Percentiles rank a stretch among this genome's conserved stretches.
These are phyloP conservation scores for Capronia americana DNA, from an alignment of 2,329 filamentous ascomycete species.

Conservation along the genomic window DNA sequence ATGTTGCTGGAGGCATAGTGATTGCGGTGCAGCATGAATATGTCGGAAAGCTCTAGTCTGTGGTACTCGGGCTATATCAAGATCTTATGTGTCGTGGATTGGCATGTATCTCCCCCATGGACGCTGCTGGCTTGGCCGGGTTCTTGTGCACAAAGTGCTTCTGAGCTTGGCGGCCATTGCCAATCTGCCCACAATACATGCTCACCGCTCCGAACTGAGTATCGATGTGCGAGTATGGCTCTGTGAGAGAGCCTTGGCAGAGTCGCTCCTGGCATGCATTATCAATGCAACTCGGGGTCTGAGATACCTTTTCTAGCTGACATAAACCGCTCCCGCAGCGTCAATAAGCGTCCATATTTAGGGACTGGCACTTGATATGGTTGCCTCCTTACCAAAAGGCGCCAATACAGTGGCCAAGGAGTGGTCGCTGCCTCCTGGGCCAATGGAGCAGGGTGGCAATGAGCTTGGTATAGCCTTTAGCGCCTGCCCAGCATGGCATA, in stretches of 20 bases:
- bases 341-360: conserved; percentile 7
- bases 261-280: background rate
- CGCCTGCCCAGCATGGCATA: conserved; percentile 16
- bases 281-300: background rate
- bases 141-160: background rate
- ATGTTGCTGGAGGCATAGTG: background rate
- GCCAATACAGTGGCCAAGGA: background rate
- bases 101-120: background rate
- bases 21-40: background rate
- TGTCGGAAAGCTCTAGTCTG: background rate
- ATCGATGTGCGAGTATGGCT: background rate
- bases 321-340: conserved; percentile 1
- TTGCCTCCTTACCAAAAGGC: background rate
- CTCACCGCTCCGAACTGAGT: conserved; percentile 12
- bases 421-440: background rate
- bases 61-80: background rate
- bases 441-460: background rate
- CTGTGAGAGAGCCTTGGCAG: conserved; percentile 7
- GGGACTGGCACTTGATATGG: background rate
- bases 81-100: background rate
- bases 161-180: background rate
- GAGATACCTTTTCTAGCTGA: background rate
- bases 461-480: background rate
- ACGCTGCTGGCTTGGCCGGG: too few relatives aligned
- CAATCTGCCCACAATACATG: background rate